These are phyloP conservation scores for Penicillium steckii DNA, from an alignment of 495 filamentous ascomycete species.

Conservation along the genomic window DNA sequence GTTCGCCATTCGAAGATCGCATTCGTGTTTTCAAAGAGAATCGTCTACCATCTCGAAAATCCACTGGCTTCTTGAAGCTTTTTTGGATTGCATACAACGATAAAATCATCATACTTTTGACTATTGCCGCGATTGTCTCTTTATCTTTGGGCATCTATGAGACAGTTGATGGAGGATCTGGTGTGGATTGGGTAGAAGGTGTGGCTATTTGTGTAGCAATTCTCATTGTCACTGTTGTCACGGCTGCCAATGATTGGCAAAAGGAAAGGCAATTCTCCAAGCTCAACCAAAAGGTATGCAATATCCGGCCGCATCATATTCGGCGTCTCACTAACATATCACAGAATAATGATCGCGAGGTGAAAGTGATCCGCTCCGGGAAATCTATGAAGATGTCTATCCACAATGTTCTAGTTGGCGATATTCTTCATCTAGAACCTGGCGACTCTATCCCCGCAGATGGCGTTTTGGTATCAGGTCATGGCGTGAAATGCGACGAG, in stretches of 20 bases:
- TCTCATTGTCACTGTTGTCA: slow-evolving; percentile 71
- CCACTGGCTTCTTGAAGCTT: slow-evolving; percentile 66
- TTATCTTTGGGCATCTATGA: slow-evolving; percentile 74
- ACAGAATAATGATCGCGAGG: slow-evolving; percentile 73
- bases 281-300: slow-evolving; percentile 63
- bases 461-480: slow-evolving; percentile 60
- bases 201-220: slow-evolving; percentile 78
- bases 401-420: slow-evolving; percentile 69
- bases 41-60: slow-evolving; percentile 68
- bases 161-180: slow-evolving; percentile 39
- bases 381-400: slow-evolving; percentile 70
- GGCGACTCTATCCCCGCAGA: slow-evolving; percentile 68
- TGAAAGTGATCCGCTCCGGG: slow-evolving; percentile 76
- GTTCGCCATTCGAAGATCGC: slow-evolving; percentile 57
- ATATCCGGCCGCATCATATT: not conserved
- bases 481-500: slow-evolving; percentile 67
- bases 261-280: slow-evolving; percentile 79
- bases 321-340: slow-evolving; percentile 4
- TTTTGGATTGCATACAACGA: slow-evolving; percentile 89
- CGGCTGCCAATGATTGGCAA: slow-evolving; percentile 74
- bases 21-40: slow-evolving; percentile 75
- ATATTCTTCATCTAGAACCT: slow-evolving; percentile 70
- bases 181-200: slow-evolving; percentile 77
- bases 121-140: slow-evolving; percentile 69
- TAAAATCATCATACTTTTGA: slow-evolving; percentile 75